A percentile compares a stretch with the other conserved stretches of the same genome.
Evolutionary conservation across 2,329 filamentous ascomycete genomes (phyloP).

Genomic region (Xylariaceae sp.): DNA sequence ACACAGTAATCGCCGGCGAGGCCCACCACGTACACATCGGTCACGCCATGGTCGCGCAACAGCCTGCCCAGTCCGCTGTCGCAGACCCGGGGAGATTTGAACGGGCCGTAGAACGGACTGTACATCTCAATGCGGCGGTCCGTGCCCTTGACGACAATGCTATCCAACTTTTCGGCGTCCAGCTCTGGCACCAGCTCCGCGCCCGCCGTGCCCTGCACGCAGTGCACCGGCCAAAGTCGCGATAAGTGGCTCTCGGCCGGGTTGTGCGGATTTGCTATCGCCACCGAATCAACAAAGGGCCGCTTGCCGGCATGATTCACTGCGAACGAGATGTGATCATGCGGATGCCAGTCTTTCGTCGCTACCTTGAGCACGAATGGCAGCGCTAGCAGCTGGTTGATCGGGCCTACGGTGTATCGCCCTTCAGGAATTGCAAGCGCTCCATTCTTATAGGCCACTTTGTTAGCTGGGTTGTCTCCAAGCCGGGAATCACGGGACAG

Average conservation of each 20-base stretch:
- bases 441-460: slow-evolving; percentile 56
- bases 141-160: slow-evolving; percentile 71
- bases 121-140: slow-evolving; percentile 82
- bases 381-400: slow-evolving; percentile 71
- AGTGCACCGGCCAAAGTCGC: slow-evolving; percentile 85
- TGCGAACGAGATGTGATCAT: slow-evolving; percentile 82
- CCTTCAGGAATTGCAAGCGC: slow-evolving; percentile 75
- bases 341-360: slow-evolving; percentile 90
- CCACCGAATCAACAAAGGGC: slow-evolving; percentile 61
- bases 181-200: slow-evolving; percentile 71
- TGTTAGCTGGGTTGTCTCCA: slow-evolving; percentile 15
- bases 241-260: slow-evolving; percentile 57
- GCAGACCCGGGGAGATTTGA: slow-evolving; percentile 53
- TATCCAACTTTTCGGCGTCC: slow-evolving; percentile 52
- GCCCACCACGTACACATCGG: slow-evolving; percentile 80
- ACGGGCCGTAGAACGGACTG: slow-evolving; percentile 81
- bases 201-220: slow-evolving; percentile 69
- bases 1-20: slow-evolving; percentile 90
- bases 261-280: slow-evolving; percentile 63
- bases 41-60: slow-evolving; percentile 55
- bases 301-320: slow-evolving; percentile 64
- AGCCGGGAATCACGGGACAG: neutral
- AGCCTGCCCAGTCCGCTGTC: slow-evolving; percentile 58
- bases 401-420: slow-evolving; percentile 59
- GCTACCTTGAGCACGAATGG: slow-evolving; percentile 71